Percentiles rank a stretch among this genome's conserved stretches.
phyloP scores from a whole-genome alignment of 169 alveolate genomes.

The Sarcocystis neurona region DNA sequence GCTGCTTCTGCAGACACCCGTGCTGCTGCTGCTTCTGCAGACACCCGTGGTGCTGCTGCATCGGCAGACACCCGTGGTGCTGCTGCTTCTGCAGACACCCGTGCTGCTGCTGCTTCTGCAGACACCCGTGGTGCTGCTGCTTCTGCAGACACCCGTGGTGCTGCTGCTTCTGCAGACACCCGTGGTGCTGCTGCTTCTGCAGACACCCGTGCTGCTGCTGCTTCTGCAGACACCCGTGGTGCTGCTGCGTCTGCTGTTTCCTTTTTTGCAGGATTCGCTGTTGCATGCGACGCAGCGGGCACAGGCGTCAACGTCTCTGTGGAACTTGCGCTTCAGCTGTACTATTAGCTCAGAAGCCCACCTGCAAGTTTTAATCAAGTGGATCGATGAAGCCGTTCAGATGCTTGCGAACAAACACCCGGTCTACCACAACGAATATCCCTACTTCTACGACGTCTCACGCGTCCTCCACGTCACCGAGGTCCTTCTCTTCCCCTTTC shows the following conservation, averaged over 20 bases:
- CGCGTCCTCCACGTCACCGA: conserved; percentile 25
- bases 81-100: neutral
- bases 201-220: neutral
- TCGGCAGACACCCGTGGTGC: neutral
- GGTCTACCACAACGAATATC: conserved; percentile 32
- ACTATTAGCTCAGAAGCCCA: conserved; percentile 29
- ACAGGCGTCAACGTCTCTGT: conserved; percentile 26
- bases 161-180: no score
- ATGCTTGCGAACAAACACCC: conserved; percentile 46
- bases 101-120: neutral
- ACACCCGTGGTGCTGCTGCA: no score
- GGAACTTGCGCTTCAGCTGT: conserved; percentile 60
- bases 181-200: neutral
- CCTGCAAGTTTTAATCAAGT: conserved; percentile 15
- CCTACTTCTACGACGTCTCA: conserved; percentile 18
- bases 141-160: no score
- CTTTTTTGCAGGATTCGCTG: conserved; percentile 42
- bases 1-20: neutral
- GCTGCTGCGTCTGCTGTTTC: neutral
- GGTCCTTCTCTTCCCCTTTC: no score
- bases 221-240: neutral
- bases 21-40: conserved; percentile 37
- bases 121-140: conserved; percentile 1
- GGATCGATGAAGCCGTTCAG: conserved; percentile 49
- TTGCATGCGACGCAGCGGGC: conserved; percentile 44